Evolutionary conservation across 108 stramenopile genomes (phyloP).

Genomic region (Mediolabrus comicus): DNA sequence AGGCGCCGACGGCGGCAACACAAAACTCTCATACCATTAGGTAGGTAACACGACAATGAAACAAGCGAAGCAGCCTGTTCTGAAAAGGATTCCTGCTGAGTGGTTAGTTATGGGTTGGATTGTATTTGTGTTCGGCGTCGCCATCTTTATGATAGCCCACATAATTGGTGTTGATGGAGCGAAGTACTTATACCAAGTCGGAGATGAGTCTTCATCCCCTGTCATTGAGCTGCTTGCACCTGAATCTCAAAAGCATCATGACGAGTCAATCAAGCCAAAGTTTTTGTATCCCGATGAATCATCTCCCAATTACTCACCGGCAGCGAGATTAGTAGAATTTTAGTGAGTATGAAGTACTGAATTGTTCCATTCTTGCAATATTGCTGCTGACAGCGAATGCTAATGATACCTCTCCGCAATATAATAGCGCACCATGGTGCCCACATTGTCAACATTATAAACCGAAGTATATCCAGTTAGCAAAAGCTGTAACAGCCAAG

Average conservation of each 20-base stretch:
- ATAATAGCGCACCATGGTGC: constrained; percentile 53
- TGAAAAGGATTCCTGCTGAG: neutral
- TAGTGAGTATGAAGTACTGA: too few species aligned
- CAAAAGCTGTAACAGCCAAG: constrained; percentile 30
- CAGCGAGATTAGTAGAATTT: constrained; percentile 38
- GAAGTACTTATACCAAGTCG: constrained; percentile 31
- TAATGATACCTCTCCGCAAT: too few species aligned
- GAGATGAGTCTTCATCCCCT: constrained; percentile 2
- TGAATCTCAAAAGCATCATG: neutral
- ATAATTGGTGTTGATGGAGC: neutral
- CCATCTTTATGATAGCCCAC: neutral
- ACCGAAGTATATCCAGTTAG: constrained; percentile 55
- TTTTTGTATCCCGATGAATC: constrained; percentile 29
- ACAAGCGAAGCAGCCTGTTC: neutral
- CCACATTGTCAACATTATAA: constrained; percentile 46
- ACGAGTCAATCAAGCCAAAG: constrained; percentile 6
- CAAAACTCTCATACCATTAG: too few species aligned
- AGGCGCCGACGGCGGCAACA: too few species aligned
- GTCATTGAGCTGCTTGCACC: constrained; percentile 16
- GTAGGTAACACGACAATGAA: too few species aligned
- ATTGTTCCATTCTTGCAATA: too few species aligned
- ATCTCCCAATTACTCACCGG: constrained; percentile 6
- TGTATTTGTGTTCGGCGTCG: neutral
- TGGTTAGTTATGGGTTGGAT: constrained; percentile 10
- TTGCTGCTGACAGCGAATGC: too few species aligned